Base-by-base conservation (phyloP, 176 grass and related monocot species). In the Saccharum spontaneum region DNA sequence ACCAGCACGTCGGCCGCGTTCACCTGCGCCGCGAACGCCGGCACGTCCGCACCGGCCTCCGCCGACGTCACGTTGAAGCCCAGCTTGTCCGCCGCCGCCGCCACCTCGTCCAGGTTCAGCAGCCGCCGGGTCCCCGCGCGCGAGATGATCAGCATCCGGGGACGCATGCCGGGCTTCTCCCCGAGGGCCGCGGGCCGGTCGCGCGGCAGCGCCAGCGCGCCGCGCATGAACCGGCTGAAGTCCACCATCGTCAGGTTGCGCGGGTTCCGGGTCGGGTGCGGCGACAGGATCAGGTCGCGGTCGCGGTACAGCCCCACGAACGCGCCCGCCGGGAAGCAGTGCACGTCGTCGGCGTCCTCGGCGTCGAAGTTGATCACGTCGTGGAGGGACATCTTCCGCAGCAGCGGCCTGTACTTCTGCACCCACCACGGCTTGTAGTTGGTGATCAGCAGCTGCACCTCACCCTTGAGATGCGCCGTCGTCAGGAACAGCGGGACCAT, bases 271-370 rank as follows among this genome's bases (percentile, higher is more conserved):
- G 87, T 87, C 12, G 82, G 75, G 44, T 91, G 75, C 34, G 89
- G 94, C 10, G 85, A 63, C 73, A 97, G 90, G 85, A 90, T 94
- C n/a, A 97, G 88, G 79, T 97, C 94, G 2, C 87, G 84, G 82
- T 97, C 85, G 0, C 85, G 83, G 78, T 89, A 89, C 18, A 97
- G 44, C 22, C 94, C 94, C 2, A 94, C 10, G 61, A 84, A 84
- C 4, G 64, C 63, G 63, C 63, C 87, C 2, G 40, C 55, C 3
- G 17, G 60, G 85, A 97, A 97, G 85, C 94, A 97, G 59, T 90
- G 94, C 8, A 18, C 75, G 17, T 72, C 83, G 64, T 88, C 91
- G 4, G 48, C 52, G 70, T 90, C 91, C 5, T 39, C 52, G 70
- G 63, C 62, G 75, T 94, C 94, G 69, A 90, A 92, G 87, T 92